phyloP scores from a whole-genome alignment of 2,329 filamentous ascomycete species.

The Apiospora malaysiana region DNA sequence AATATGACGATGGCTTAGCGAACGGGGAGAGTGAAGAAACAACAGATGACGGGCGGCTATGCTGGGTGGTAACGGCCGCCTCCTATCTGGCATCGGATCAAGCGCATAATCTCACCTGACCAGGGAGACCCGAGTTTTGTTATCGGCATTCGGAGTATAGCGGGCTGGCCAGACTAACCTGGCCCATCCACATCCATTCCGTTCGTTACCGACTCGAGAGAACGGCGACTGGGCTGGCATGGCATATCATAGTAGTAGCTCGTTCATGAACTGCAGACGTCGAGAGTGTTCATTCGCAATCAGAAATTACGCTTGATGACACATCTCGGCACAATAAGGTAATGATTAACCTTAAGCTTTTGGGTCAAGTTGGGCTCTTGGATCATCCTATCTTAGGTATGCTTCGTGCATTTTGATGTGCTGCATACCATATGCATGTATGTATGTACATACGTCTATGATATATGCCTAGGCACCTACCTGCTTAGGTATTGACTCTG shows the following conservation, averaged over 20 bases:
- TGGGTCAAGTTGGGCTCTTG: slow-evolving; percentile 5
- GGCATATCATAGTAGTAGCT: not conserved
- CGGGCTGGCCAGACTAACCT: not conserved
- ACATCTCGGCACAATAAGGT: slow-evolving; percentile 4
- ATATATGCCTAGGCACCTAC: not conserved
- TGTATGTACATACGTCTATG: not conserved
- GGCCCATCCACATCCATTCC: not conserved
- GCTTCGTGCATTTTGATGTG: not conserved
- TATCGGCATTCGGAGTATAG: not conserved
- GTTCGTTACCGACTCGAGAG: not conserved
- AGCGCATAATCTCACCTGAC: slow-evolving; percentile 7
- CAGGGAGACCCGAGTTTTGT: slow-evolving; percentile 1
- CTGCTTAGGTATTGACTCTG: slow-evolving; percentile 1
- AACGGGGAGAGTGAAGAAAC: not conserved
- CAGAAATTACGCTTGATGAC: not conserved
- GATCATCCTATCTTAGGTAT: not conserved
- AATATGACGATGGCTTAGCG: not conserved
- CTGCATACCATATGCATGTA: not conserved
- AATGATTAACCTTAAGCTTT: slow-evolving; percentile 11
- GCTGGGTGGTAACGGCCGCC: slow-evolving; percentile 11
- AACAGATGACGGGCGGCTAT: slow-evolving; percentile 2
- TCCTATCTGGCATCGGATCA: not conserved
- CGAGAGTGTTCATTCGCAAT: not conserved
- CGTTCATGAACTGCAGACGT: not conserved
- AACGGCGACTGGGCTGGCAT: not conserved